Evolutionary conservation across 306 rosid species (phyloP).

Genomic region (apple (Malus domestica)): DNA sequence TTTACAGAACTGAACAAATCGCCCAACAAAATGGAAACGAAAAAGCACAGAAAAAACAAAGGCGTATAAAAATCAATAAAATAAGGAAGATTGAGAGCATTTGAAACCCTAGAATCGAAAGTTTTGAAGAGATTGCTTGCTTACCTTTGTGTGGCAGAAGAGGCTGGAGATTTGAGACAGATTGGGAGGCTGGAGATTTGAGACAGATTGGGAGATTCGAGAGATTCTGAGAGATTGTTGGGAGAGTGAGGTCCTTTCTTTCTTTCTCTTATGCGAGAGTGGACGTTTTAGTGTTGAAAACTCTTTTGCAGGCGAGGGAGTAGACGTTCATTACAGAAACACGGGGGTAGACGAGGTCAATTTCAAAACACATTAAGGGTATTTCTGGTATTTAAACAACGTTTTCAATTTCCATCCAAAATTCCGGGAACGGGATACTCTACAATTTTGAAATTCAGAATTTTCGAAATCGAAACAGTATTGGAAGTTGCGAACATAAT

Average conservation of each 20-base stretch:
- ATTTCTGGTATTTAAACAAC: background rate
- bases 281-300: too few relatives aligned
- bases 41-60: background rate
- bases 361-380: background rate
- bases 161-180: background rate
- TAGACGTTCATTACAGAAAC: too few relatives aligned
- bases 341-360: too few relatives aligned
- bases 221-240: background rate
- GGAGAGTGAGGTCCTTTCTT: too few relatives aligned
- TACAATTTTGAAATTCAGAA: too few relatives aligned
- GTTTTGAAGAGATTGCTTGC: background rate
- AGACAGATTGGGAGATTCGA: background rate
- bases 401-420: too few relatives aligned
- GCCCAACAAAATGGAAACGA: background rate
- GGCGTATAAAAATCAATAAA: background rate
- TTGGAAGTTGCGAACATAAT: too few relatives aligned
- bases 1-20: background rate
- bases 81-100: background rate
- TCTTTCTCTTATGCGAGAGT: background rate
- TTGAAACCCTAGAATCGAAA: background rate
- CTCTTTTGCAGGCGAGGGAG: too few relatives aligned
- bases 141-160: background rate
- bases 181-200: background rate
- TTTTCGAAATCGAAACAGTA: too few relatives aligned
- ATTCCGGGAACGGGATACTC: too few relatives aligned